Conservation (phyloP, 306 rosid genomes). For the Cucumis hystrix region DNA sequence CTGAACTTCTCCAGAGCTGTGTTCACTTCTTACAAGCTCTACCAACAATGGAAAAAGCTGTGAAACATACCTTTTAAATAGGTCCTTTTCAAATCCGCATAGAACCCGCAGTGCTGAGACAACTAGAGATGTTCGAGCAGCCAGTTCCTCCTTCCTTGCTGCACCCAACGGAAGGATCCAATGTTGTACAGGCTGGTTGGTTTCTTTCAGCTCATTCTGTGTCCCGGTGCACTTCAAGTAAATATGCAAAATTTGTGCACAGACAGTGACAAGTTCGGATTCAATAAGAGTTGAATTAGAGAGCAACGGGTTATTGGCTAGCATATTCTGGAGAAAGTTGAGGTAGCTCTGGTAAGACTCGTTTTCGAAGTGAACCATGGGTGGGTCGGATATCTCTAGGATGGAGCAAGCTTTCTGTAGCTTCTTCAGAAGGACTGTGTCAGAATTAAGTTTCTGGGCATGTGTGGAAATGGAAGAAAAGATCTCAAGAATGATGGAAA, state of each 20-base stretch:
- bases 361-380: slow-evolving; percentile 94
- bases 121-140: slow-evolving; percentile 62
- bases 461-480: slow-evolving; percentile 57
- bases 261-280: slow-evolving; percentile 46
- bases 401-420: slow-evolving; percentile 76
- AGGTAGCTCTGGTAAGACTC: slow-evolving; percentile 72
- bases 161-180: slow-evolving; percentile 70
- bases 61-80: slow-evolving; percentile 51
- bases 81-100: slow-evolving; percentile 38
- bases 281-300: slow-evolving; percentile 45
- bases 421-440: slow-evolving; percentile 52
- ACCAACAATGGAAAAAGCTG: slow-evolving; percentile 72
- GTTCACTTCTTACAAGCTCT: slow-evolving; percentile 81
- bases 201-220: slow-evolving; percentile 17
- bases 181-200: slow-evolving; percentile 20
- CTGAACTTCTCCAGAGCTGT: slow-evolving; percentile 86
- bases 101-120: slow-evolving; percentile 61
- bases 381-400: slow-evolving; percentile 83
- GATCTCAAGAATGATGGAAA: slow-evolving; percentile 48
- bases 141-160: slow-evolving; percentile 80
- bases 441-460: slow-evolving; percentile 61
- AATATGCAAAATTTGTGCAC: slow-evolving; percentile 56
- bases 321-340: slow-evolving; percentile 47
- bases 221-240: slow-evolving; percentile 59
- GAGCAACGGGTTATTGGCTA: slow-evolving; percentile 12